These are phyloP conservation scores for Chrysosphaeria jannelii DNA, from an alignment of 2,329 filamentous ascomycete species.

Conservation along the genomic window DNA sequence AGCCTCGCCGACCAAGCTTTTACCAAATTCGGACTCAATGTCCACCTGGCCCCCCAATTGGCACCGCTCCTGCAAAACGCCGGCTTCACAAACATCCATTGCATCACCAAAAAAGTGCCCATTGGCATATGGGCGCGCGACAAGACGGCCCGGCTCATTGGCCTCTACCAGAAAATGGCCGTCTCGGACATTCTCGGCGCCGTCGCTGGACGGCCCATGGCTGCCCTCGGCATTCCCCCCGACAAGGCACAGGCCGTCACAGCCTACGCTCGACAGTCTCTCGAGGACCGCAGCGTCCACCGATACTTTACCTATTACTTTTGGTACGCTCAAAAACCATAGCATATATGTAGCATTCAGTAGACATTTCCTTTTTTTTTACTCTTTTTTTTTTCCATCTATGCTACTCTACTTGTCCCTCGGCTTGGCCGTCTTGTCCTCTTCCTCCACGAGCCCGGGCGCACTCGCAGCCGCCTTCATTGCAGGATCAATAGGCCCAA, in stretches of 20 bases:
- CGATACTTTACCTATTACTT: slow-evolving; percentile 13
- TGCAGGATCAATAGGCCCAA: slow-evolving; percentile 27
- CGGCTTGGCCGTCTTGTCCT: too few relatives aligned
- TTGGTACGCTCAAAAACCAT: slow-evolving; percentile 12
- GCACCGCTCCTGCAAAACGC: slow-evolving; percentile 10
- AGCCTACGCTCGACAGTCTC: slow-evolving; percentile 8
- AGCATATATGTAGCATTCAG: not conserved
- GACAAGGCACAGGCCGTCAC: slow-evolving; percentile 8
- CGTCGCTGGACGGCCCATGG: slow-evolving; percentile 13
- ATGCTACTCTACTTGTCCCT: too few relatives aligned
- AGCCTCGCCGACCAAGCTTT: slow-evolving; percentile 7
- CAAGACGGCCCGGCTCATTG: slow-evolving; percentile 11
- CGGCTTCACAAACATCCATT: slow-evolving; percentile 14
- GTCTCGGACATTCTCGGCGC: slow-evolving; percentile 11
- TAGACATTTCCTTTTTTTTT: not conserved
- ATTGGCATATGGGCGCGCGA: slow-evolving; percentile 15
- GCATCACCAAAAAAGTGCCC: slow-evolving; percentile 13
- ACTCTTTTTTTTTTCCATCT: not conserved
- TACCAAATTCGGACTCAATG: slow-evolving; percentile 10
- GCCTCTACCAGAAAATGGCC: slow-evolving; percentile 12
- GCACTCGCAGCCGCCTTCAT: slow-evolving; percentile 13
- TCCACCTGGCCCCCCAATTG: slow-evolving; percentile 9
- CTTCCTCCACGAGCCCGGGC: slow-evolving; percentile 1
- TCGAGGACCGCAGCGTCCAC: slow-evolving; percentile 10
- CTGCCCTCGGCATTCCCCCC: slow-evolving; percentile 8